These are phyloP conservation scores for Chaetomiaceae sp. DNA, from an alignment of 2,329 filamentous ascomycete species.

Conservation along the genomic window DNA sequence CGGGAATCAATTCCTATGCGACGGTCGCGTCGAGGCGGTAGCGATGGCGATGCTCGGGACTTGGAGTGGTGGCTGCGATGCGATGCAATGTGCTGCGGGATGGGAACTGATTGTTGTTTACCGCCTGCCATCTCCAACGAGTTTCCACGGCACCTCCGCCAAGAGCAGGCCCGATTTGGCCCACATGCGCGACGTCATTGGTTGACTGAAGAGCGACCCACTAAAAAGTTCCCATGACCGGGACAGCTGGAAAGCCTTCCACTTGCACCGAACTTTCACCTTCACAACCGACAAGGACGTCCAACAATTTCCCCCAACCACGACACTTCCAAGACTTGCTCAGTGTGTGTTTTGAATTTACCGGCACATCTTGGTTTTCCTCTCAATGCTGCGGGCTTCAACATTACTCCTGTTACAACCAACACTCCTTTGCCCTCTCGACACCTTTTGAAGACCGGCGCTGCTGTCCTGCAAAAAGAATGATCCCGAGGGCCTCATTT, in stretches of 20 bases:
- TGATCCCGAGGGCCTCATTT: conserved; percentile 13
- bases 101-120: conserved; percentile 22
- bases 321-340: too few relatives aligned
- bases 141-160: conserved; percentile 22
- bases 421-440: not conserved
- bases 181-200: conserved; percentile 1
- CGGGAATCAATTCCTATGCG: not conserved
- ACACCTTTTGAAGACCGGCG: not conserved
- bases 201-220: not conserved
- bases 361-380: not conserved
- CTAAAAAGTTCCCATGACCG: conserved; percentile 12
- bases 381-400: conserved; percentile 5
- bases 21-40: not conserved
- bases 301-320: not conserved
- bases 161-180: not conserved
- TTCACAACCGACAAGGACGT: not conserved
- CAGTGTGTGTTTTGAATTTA: not conserved
- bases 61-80: not conserved
- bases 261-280: not conserved
- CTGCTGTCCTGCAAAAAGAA: conserved; percentile 11
- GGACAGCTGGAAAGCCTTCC: not conserved
- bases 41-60: not conserved
- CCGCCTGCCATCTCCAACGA: conserved; percentile 18
- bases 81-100: conserved; percentile 1
- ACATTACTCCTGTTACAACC: not conserved